Evolutionary conservation across 2,329 filamentous ascomycete species (phyloP).

Genomic region (Zymoseptoria ardabiliae): DNA sequence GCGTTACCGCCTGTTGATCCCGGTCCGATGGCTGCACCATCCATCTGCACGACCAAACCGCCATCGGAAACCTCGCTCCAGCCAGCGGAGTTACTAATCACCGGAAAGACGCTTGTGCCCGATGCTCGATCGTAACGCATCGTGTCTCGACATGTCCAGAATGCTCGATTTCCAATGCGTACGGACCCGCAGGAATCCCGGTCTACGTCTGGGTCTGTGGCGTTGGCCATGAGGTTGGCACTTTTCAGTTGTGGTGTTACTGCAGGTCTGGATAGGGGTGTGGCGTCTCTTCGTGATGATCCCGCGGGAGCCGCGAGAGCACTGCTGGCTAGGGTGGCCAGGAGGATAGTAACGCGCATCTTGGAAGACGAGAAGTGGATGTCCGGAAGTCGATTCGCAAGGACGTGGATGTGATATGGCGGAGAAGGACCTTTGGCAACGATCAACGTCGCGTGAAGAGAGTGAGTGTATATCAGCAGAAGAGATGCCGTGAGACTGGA

Average conservation of each 20-base stretch:
- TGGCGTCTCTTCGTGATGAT: neutral
- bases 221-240: conserved; percentile 14
- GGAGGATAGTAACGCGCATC: neutral
- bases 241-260: conserved; percentile 11
- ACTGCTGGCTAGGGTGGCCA: neutral
- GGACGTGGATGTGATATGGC: neutral
- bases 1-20: conserved; percentile 13
- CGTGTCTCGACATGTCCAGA: conserved; percentile 25
- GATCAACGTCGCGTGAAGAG: neutral
- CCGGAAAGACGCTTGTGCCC: conserved; percentile 6
- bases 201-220: conserved; percentile 17
- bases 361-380: neutral
- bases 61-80: conserved; percentile 15
- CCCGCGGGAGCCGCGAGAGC: neutral
- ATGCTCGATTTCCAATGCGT: conserved; percentile 12
- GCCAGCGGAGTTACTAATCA: conserved; percentile 18
- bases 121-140: conserved; percentile 5
- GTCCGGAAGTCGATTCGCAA: neutral
- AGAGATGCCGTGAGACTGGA: neutral
- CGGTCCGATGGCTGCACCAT: conserved; percentile 10
- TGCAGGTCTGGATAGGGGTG: neutral
- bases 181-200: conserved; percentile 21
- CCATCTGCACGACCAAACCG: neutral
- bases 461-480: neutral
- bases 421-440: neutral